These are phyloP conservation scores for Rhizopus arrhizus DNA, from an alignment of 371 early-diverging fungal genomes.

Conservation along the genomic window DNA sequence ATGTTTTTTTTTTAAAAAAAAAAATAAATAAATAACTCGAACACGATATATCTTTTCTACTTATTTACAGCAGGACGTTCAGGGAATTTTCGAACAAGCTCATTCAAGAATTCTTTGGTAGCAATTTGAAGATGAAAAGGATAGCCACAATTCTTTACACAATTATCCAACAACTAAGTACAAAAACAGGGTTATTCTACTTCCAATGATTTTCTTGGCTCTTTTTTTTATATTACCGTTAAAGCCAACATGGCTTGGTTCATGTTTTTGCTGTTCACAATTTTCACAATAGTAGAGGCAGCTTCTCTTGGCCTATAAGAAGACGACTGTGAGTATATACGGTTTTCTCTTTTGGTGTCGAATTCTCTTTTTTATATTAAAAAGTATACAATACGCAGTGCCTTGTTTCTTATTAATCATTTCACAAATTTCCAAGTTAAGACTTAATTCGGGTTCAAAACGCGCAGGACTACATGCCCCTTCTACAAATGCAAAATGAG, in stretches of 20 bases:
- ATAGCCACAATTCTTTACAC: constrained; percentile 97
- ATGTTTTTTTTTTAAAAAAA: not conserved
- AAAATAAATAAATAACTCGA: not conserved
- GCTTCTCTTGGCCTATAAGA: constrained; percentile 82
- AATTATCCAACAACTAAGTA: constrained; percentile 84
- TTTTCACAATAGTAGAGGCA: constrained; percentile 77
- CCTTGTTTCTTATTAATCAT: constrained; percentile 88
- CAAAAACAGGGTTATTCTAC: not conserved
- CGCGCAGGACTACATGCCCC: constrained; percentile 80
- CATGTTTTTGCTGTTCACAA: constrained; percentile 76
- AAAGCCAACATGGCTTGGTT: constrained; percentile 79
- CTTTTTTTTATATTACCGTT: constrained; percentile 48
- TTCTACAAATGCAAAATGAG: constrained; percentile 43
- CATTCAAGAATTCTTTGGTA: constrained; percentile 95
- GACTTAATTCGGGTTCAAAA: constrained; percentile 77
- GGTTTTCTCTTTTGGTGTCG: not conserved
- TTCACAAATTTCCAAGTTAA: constrained; percentile 94
- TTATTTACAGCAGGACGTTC: constrained; percentile 77
- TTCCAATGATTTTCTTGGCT: not conserved
- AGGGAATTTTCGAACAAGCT: constrained; percentile 93
- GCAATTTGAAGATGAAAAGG: constrained; percentile 95
- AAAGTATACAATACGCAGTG: constrained; percentile 63
- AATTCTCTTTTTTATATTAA: not conserved
- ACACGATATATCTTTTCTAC: no score
- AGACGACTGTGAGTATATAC: not conserved